Base-by-base conservation (phyloP, 176 grass and related monocot species). In the Oryza meridionalis region DNA sequence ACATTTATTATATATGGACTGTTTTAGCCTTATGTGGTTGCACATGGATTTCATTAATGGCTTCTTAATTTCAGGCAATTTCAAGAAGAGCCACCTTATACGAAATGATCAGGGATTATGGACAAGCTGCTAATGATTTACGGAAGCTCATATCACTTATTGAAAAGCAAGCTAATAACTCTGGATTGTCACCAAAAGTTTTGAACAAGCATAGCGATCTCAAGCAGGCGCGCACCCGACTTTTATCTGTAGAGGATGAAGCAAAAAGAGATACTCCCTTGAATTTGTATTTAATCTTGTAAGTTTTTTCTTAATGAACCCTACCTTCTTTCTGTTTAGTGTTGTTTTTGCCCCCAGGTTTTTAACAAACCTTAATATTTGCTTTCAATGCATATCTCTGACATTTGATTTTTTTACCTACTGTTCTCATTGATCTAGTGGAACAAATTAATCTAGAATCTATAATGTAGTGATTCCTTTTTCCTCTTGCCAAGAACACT, bases 201-300 rank as follows among this genome's bases (percentile, higher is more conserved):
- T 21, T 50, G 2, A 92, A 83, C 79, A 86, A 86, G 50, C 85
- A 93, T 72, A 90, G 4, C 7, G 93, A 99, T 84, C 75, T 99
- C 32, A 93, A 94, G 58, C 85, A 86, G 76, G 90, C 86, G 5
- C 79, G 73, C 27, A 42, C 55, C 1, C 86, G 97, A 22, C 93
- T 99, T 86, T 81, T 69, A 53, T 86, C 85, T 72, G 67, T 89
- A 73, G 93, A 99, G 76, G 86, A 94, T 44, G 97, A 96, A 84
- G 84, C 81, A 81, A 88, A 85, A 89, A 96, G 85, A 24, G 87
- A 87, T 42, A 91, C 64, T 58, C 72, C 91, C 17, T 81, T 96
- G 70, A 91, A 99, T 95, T 84, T 99, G 55, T 99, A 99, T 81
- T 85, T 92, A 82, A 92, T 99, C 81, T 75, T 99, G 97, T 99